phyloP scores from a whole-genome alignment of 2,329 filamentous ascomycete genomes.

The Talaromyces islandicus region DNA sequence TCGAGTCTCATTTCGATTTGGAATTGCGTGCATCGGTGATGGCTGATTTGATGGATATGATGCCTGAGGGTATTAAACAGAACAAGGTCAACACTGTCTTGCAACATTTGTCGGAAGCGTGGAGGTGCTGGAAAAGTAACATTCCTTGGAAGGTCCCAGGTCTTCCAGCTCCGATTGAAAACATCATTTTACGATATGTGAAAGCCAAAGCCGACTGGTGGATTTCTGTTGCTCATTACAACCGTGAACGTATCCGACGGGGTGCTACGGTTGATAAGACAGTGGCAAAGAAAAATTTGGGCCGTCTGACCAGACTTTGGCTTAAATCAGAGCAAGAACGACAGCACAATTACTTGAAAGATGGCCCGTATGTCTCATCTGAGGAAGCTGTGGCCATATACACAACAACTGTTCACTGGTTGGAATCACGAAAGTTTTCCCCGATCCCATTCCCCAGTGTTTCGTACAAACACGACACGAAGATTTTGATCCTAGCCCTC shows the following conservation, averaged over 20 bases:
- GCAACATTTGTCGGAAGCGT: constrained; percentile 94
- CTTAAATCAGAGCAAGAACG: constrained; percentile 96
- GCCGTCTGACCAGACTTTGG: constrained; percentile 89
- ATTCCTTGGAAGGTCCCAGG: constrained; percentile 99
- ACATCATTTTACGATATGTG: constrained; percentile 96
- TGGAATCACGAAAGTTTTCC: constrained; percentile 96
- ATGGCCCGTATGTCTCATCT: constrained; percentile 95
- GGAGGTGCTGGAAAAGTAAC: constrained; percentile 99
- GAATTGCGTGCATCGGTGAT: constrained; percentile 97
- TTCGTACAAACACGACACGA: constrained; percentile 98
- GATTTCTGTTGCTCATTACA: constrained; percentile 98
- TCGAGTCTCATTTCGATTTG: constrained; percentile 96
- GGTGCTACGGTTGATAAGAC: constrained; percentile 98
- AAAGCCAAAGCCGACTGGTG: constrained; percentile 99
- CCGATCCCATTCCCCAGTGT: constrained; percentile 98
- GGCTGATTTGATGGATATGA: constrained; percentile 99
- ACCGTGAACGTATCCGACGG: constrained; percentile 90
- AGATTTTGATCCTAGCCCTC: constrained; percentile 91
- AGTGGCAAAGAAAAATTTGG: constrained; percentile 97
- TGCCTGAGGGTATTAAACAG: constrained; percentile 99
- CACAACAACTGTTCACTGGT: constrained; percentile 97
- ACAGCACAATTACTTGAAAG: constrained; percentile 99
- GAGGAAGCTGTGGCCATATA: constrained; percentile 99
- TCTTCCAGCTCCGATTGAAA: constrained; percentile 92
- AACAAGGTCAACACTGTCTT: constrained; percentile 98